A percentile compares a stretch with the other conserved stretches of the same genome.
Evolutionary conservation across 1,139 yeast species (phyloP).

Genomic region (Diutina mesorugosa): DNA sequence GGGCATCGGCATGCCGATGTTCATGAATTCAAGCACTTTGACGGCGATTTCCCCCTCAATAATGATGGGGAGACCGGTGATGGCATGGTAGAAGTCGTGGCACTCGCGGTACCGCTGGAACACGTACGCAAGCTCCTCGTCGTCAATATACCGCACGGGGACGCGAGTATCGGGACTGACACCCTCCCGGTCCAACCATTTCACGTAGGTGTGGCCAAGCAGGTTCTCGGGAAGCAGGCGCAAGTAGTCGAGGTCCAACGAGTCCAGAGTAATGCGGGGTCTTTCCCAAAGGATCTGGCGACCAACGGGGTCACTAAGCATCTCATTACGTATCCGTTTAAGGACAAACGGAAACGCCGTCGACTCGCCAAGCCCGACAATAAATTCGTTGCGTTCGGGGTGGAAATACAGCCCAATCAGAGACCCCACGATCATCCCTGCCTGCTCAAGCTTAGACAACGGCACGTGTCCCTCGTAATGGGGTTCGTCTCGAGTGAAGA

Average conservation of each 20-base stretch:
- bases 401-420: slow-evolving; percentile 76
- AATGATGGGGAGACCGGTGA: slow-evolving; percentile 80
- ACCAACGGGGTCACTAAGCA: slow-evolving; percentile 70
- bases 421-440: slow-evolving; percentile 55
- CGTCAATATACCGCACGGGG: slow-evolving; percentile 75
- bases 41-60: slow-evolving; percentile 94
- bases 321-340: slow-evolving; percentile 45
- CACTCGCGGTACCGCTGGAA: slow-evolving; percentile 91
- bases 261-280: slow-evolving; percentile 71
- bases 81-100: slow-evolving; percentile 92
- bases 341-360: slow-evolving; percentile 69
- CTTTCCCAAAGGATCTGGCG: slow-evolving; percentile 63
- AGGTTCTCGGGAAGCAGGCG: slow-evolving; percentile 54
- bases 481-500: slow-evolving; percentile 29
- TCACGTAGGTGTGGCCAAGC: slow-evolving; percentile 64
- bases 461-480: slow-evolving; percentile 78
- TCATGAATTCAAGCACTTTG: slow-evolving; percentile 84
- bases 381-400: slow-evolving; percentile 68
- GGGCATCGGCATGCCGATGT: slow-evolving; percentile 92
- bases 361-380: slow-evolving; percentile 92
- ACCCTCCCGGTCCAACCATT: slow-evolving; percentile 79
- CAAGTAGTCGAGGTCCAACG: slow-evolving; percentile 52
- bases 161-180: slow-evolving; percentile 92
- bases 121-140: slow-evolving; percentile 83
- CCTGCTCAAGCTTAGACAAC: slow-evolving; percentile 47